phyloP scores from a whole-genome alignment of 768 basidiomycete genomes.

The Mycena alexandri region DNA sequence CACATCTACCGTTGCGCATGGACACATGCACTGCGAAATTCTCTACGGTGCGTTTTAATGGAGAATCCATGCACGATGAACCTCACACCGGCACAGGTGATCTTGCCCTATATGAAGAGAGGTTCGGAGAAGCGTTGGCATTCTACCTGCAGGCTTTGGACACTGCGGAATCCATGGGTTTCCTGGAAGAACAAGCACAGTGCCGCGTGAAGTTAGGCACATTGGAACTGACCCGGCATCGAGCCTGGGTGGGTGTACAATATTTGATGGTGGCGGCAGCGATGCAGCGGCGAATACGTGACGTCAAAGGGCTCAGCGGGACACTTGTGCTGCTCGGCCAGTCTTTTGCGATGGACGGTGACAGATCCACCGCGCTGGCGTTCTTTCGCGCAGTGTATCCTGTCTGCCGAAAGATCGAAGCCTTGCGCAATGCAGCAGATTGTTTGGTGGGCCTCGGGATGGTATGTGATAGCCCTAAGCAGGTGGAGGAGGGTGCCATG shows the following conservation, averaged over 20 bases:
- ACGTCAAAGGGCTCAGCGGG: slow-evolving; percentile 32
- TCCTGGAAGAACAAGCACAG: slow-evolving; percentile 28
- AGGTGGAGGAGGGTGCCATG: slow-evolving; percentile 17
- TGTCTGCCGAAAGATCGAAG: slow-evolving; percentile 30
- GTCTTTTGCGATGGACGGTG: slow-evolving; percentile 28
- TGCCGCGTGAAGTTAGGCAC: slow-evolving; percentile 30
- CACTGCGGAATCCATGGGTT: slow-evolving; percentile 25
- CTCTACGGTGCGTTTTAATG: slow-evolving; percentile 21
- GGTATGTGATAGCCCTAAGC: slow-evolving; percentile 9
- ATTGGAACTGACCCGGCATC: slow-evolving; percentile 20
- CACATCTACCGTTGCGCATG: slow-evolving; percentile 15
- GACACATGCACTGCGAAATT: slow-evolving; percentile 32
- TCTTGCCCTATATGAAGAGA: slow-evolving; percentile 25
- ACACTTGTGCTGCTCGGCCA: slow-evolving; percentile 35
- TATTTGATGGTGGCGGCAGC: slow-evolving; percentile 32
- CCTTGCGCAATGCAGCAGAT: slow-evolving; percentile 21
- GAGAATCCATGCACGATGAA: too few species aligned
- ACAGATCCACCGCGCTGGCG: slow-evolving; percentile 10
- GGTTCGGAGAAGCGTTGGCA: slow-evolving; percentile 23
- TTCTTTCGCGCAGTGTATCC: slow-evolving; percentile 34
- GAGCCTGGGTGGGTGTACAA: slow-evolving; percentile 26
- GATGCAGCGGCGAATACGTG: slow-evolving; percentile 27
- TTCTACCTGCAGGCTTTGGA: slow-evolving; percentile 28
- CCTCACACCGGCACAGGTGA: slow-evolving; percentile 20
- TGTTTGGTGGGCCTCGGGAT: slow-evolving; percentile 29